Conservation (phyloP, 345 rosid species). For the Citrus maxima region DNA sequence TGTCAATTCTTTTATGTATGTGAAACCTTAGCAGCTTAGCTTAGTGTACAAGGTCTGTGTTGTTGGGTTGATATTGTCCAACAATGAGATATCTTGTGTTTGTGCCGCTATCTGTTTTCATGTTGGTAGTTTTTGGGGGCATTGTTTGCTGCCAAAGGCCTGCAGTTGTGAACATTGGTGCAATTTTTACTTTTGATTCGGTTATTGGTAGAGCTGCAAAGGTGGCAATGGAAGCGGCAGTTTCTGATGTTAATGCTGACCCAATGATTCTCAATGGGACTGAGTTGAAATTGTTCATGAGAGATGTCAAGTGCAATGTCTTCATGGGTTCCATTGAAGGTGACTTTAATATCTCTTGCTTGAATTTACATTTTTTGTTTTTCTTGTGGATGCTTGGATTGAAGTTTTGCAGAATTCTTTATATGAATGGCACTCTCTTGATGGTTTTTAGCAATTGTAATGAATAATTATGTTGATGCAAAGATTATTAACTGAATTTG, state of each 20-base stretch:
- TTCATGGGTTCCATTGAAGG: conserved; percentile 71
- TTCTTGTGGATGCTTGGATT: background rate
- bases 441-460: background rate
- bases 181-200: conserved; percentile 64
- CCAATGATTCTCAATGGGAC: conserved; percentile 51
- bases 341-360: conserved; percentile 17
- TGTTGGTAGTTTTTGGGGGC: conserved; percentile 16
- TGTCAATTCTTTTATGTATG: background rate
- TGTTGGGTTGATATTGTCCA: conserved; percentile 4
- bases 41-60: background rate
- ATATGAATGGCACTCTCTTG: background rate
- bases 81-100: conserved; percentile 2
- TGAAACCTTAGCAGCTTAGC: background rate
- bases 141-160: conserved; percentile 38
- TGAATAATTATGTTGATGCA: background rate
- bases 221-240: conserved; percentile 65
- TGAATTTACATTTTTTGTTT: background rate
- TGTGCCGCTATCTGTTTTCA: conserved; percentile 4
- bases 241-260: conserved; percentile 55
- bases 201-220: conserved; percentile 78
- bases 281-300: conserved; percentile 36
- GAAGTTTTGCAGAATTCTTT: background rate
- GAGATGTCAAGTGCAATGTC: conserved; percentile 59
- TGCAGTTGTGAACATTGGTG: conserved; percentile 59
- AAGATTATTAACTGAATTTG: conserved; percentile 1